Evolutionary conservation across 2,329 filamentous ascomycete species (phyloP), one percentile per base, ranked within the genome.

Genomic region (Aspergillus quadrilineatus): DNA sequence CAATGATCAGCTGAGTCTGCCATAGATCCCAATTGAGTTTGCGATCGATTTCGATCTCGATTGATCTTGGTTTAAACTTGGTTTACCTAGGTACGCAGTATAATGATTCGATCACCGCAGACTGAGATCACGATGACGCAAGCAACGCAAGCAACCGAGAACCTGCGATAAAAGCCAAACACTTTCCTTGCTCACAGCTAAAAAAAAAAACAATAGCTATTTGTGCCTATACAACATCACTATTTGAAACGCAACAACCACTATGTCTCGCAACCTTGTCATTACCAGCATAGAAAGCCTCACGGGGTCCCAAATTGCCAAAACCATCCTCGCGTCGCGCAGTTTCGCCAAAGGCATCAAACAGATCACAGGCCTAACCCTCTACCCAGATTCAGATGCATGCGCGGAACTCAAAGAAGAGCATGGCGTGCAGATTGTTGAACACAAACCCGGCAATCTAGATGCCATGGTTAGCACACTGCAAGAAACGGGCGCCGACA

Each of bases 401-500:
- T 73, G 70, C 50, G 73, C 77, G 55, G 75, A 79, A 58, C 73
- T 81, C 17, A n/a, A 14, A n/a, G n/a, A 57, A 68, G 43, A 61
- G 69, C 1, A 67, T 78, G 79, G 79, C 12, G 78, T 72, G 15
- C 73, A 66, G 12, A 71, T 82, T 45, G 68, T 79, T 2, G 62
- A 69, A 3, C 77, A 79, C 63, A 69, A 68, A 22, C 75, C 74
- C 0, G 79, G 79, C 28, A 70, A 74, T 26, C 66, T 75, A 56
- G 68, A 69, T 17, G 68, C 70, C 4, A 68, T 80, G 59, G 71
- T 71, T 10, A 66, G 72, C 49, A 67, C 69, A 1, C 69, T 82
- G 15, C 71, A 77, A 65, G 65, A 76, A 15, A 74, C 69, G 5
- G 74, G 75, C 39, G 76, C 74, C 54, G 79, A 82, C 62, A 77